Evolutionary conservation across 805 yeast species (phyloP).

Genomic region (Sungouiella blattae): DNA sequence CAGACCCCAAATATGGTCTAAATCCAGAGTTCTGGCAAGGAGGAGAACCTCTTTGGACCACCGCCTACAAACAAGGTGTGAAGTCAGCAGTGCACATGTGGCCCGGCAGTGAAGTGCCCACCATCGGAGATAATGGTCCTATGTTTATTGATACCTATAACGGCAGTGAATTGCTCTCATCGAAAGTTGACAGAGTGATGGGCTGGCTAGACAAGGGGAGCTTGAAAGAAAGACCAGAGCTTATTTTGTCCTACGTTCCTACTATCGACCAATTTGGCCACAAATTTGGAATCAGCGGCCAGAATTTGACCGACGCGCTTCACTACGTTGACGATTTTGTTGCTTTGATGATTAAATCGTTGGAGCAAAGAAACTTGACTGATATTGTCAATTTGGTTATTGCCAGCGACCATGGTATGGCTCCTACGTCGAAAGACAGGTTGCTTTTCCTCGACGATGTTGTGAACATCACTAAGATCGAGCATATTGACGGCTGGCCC

Average conservation of each 20-base stretch:
- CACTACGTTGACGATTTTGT: conserved; percentile 64
- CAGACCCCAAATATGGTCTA: conserved; percentile 49
- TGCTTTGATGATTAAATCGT: conserved; percentile 42
- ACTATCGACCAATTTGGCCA: conserved; percentile 80
- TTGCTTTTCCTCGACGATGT: conserved; percentile 71
- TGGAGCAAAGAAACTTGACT: conserved; percentile 53
- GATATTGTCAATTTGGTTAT: conserved; percentile 70
- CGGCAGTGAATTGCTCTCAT: conserved; percentile 54
- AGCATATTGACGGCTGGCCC: conserved; percentile 83
- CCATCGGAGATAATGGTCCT: conserved; percentile 40
- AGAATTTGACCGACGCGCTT: conserved; percentile 51
- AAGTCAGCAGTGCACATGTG: conserved; percentile 87
- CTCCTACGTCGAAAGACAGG: conserved; percentile 73
- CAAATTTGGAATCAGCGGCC: conserved; percentile 62
- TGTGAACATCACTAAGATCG: conserved; percentile 50
- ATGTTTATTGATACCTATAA: conserved; percentile 61
- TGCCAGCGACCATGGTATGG: conserved; percentile 93
- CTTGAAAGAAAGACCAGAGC: conserved; percentile 61
- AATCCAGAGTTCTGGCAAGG: conserved; percentile 71
- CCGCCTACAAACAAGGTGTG: conserved; percentile 62
- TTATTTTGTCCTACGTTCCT: conserved; percentile 76
- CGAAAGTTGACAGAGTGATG: conserved; percentile 56
- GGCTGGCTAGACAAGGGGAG: conserved; percentile 62
- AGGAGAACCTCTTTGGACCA: conserved; percentile 86
- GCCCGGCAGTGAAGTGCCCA: conserved; percentile 87